Evolutionary conservation across 1,284 basidiomycete genomes (phyloP), one percentile per base, ranked within the genome.

Genomic region (Xanthoconium separans): DNA sequence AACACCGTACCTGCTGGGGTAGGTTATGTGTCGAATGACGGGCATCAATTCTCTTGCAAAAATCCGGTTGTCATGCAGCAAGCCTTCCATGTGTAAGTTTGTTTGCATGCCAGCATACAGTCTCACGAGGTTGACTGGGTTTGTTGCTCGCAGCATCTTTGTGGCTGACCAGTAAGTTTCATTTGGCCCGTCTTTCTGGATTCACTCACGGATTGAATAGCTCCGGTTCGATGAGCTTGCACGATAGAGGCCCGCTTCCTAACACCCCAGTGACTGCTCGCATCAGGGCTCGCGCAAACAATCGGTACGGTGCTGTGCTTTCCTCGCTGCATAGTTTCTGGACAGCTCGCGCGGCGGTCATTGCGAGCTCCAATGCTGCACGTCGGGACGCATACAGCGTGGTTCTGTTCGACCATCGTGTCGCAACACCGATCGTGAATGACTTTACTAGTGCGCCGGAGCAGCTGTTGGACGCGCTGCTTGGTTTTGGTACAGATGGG

Each of bases 381-480:
- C 74, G 80, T 13, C 70, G 79, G 36, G 84, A 86, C 54, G 73
- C 84, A 2, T 86, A 86, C 59, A 82, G 78, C 20, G 73, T 85
- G 43, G 58, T 85, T 22, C 61, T 84, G 13, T 86, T 85, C 60
- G 67, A 81, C 48, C 51, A 70, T 15, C 24, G 4, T 0, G 57
- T 71, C 3, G 44, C 42, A 4, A 61, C 55, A 3, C 65, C 69
- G 4, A 60, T 80, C 36, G 58, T 60, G 22, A 81, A 85, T 54
- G 80, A 87, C 58, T 78, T 82, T 54, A 63, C 68, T 0, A 78
- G 78, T 40, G 65, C 74, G 2, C 77, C 84, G 0, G 74, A 79
- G 18, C 61, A 76, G 12, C 65, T 86, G 5, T 61, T 86, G 13
- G 63, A 70, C 8, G 24, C 53, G 0, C 59, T 83, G 2, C 67